phyloP scores from a whole-genome alignment of 371 early-diverging fungal species.

The Parasitella parasitica region DNA sequence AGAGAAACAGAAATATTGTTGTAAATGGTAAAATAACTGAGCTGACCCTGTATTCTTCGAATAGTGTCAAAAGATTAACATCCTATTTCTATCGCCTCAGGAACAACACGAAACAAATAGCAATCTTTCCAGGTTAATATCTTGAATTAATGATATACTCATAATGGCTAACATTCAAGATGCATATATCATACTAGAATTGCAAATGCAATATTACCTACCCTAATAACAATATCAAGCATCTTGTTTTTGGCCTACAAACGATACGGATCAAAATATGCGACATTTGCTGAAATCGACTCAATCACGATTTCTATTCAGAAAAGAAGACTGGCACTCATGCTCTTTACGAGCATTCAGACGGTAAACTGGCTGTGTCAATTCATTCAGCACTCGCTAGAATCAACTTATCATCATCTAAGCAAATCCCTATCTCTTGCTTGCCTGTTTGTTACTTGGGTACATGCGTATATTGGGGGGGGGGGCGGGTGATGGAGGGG shows the following conservation, averaged over 20 bases:
- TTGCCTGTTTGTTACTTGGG: conserved; percentile 11
- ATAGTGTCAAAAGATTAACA: background rate
- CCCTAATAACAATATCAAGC: background rate
- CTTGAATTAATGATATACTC: background rate
- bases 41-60: no score
- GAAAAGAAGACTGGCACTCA: background rate
- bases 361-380: conserved; percentile 2
- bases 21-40: background rate
- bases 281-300: background rate
- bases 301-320: conserved; percentile 3
- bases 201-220: background rate
- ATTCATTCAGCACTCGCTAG: background rate
- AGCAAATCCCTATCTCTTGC: background rate
- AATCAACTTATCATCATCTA: background rate
- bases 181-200: background rate
- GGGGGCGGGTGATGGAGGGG: no score
- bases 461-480: background rate
- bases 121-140: background rate
- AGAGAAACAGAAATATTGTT: background rate
- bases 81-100: background rate
- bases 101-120: background rate
- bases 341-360: background rate
- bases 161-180: background rate
- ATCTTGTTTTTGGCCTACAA: background rate
- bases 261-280: conserved; percentile 9